Percentiles rank a stretch among this genome's conserved stretches.
Conservation (phyloP, 2,329 filamentous ascomycete species). For the Mycosphaerella arachidis region DNA sequence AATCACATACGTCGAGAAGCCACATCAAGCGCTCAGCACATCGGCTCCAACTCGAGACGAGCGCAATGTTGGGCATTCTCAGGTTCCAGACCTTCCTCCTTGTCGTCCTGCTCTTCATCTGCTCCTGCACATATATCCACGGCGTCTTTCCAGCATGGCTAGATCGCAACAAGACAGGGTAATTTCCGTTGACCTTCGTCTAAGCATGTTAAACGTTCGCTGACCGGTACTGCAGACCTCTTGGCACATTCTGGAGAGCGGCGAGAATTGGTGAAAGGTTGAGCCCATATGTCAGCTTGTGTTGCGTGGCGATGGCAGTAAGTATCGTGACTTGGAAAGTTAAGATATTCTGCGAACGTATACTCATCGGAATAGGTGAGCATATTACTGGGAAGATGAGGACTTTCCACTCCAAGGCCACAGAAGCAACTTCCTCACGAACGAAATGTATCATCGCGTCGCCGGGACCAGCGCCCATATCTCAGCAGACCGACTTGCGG, state of each 20-base stretch:
- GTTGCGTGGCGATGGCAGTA: constrained; percentile 91
- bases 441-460: too few species aligned
- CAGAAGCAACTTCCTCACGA: too few species aligned
- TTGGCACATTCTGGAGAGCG: constrained; percentile 93
- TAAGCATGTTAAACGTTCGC: neutral
- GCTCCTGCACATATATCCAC: constrained; percentile 91
- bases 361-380: neutral
- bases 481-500: neutral
- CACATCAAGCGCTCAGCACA: too few species aligned
- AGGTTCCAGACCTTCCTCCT: constrained; percentile 97
- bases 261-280: constrained; percentile 87
- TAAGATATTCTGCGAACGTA: neutral
- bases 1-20: too few species aligned
- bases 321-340: constrained; percentile 32
- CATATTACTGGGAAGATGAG: neutral
- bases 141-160: constrained; percentile 83
- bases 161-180: constrained; percentile 91
- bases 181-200: constrained; percentile 22
- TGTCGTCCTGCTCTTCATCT: constrained; percentile 90
- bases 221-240: constrained; percentile 13
- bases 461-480: neutral
- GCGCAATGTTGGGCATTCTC: constrained; percentile 81
- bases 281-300: constrained; percentile 92
- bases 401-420: too few species aligned
- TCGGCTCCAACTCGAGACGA: neutral